phyloP scores from a whole-genome alignment of 805 yeast species.

The Lipomyces starkeyi region DNA sequence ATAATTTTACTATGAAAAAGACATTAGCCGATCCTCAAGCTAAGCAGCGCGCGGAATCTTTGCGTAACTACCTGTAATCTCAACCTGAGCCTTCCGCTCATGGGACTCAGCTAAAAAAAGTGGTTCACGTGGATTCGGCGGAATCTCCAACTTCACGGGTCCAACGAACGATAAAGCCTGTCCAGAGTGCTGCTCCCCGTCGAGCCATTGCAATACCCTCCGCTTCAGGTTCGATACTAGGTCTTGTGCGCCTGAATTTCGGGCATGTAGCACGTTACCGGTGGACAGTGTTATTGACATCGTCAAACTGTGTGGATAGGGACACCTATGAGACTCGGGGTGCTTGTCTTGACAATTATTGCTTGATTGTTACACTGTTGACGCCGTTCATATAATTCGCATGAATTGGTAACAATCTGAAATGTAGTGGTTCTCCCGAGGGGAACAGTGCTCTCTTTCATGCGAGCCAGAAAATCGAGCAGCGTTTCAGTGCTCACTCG shows the following conservation, averaged over 20 bases:
- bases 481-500: neutral
- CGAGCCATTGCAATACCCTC: slow-evolving; percentile 24
- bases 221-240: slow-evolving; percentile 17
- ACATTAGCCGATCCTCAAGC: neutral
- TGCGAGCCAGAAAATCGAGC: neutral
- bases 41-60: neutral
- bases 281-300: slow-evolving; percentile 33
- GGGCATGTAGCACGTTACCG: slow-evolving; percentile 32
- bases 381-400: neutral
- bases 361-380: neutral
- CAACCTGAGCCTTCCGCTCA: slow-evolving; percentile 15
- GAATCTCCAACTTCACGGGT: slow-evolving; percentile 11
- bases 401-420: neutral
- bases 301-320: slow-evolving; percentile 20
- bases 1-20: slow-evolving; percentile 30
- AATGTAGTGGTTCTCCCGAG: neutral
- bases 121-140: slow-evolving; percentile 28
- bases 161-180: neutral
- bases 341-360: neutral
- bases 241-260: slow-evolving; percentile 22
- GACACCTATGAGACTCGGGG: neutral
- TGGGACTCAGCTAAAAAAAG: slow-evolving; percentile 16
- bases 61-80: slow-evolving; percentile 22
- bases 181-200: slow-evolving; percentile 11
- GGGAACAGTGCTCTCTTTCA: neutral